Base-by-base conservation (phyloP, 2,329 filamentous ascomycete species). In the Microdochium paspali region DNA sequence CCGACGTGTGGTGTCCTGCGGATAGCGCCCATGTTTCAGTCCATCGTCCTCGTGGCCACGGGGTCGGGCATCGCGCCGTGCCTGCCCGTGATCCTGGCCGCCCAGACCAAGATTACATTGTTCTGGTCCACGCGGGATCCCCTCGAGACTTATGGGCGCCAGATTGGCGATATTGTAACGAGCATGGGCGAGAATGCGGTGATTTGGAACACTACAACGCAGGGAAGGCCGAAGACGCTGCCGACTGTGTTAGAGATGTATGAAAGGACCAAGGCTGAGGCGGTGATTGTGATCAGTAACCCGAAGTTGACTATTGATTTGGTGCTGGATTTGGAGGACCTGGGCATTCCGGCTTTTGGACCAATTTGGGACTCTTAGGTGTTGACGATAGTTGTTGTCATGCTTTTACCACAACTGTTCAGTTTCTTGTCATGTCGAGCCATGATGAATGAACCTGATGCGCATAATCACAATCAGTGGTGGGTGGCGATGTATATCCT, bases 51-150 rank as follows among this genome's bases (percentile, higher is more conserved):
- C 45, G 75, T 84, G 2, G 76, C 77, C 2, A 84, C 80, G 0
- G 81, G 81, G 1, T 81, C 78, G 0, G 80, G 80, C 2, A 82
- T 84, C 49, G 80, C 78, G 0, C 80, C 80, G 0, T 79, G 75
- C 49, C 63, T 83, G 26, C 42, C 42, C 42, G 42, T 44, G 10
- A 44, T 44, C 42, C 23, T 44, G 23, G 42, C 42, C 23, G 4
- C 7, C 23, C 42, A 44, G 42, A 44, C 42, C 3, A 10, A 26
- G 10, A 44, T 44, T 7, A 77, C 77, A 1, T 71, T 82, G 46
- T 67, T 58, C 70, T 68, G 65, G 66, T 62, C 60, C 47, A 61
- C 63, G 10, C 56, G 55, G 20, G 54, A 52, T 20, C 63, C 65
- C 10, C 45, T 59, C n/a, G 50, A 57, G 49, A 66, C 64, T 2